Evolutionary conservation across 176 grass and related monocot species (phyloP).

Genomic region (Poa pratensis): DNA sequence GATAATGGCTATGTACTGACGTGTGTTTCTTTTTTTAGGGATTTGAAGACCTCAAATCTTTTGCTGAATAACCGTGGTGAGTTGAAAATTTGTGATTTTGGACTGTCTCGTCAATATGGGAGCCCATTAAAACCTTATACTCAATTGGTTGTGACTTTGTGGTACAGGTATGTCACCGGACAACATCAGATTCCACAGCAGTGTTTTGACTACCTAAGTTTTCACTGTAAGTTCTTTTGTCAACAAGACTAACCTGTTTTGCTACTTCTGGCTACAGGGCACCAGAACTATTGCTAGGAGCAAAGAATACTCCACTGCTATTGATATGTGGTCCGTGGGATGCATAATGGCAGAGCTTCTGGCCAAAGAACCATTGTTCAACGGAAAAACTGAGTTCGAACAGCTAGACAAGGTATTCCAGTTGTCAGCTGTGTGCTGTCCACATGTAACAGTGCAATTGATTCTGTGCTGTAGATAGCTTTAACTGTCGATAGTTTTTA

Average conservation of each 20-base stretch:
- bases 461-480: slow-evolving; percentile 21
- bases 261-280: slow-evolving; percentile 61
- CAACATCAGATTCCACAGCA: slow-evolving; percentile 55
- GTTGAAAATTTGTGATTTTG: slow-evolving; percentile 99
- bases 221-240: slow-evolving; percentile 37
- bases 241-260: slow-evolving; percentile 19
- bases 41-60: slow-evolving; percentile 95
- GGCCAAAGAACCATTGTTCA: slow-evolving; percentile 95
- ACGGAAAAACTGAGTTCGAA: slow-evolving; percentile 87
- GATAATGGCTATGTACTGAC: slow-evolving; percentile 33
- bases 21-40: slow-evolving; percentile 46
- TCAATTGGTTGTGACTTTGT: slow-evolving; percentile 99
- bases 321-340: slow-evolving; percentile 99
- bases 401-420: slow-evolving; percentile 88
- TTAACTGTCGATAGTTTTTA: not conserved
- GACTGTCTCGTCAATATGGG: slow-evolving; percentile 97
- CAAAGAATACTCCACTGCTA: slow-evolving; percentile 98
- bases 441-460: not conserved
- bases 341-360: slow-evolving; percentile 99
- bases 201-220: slow-evolving; percentile 49
- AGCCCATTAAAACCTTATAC: slow-evolving; percentile 94
- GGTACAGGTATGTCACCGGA: slow-evolving; percentile 84
- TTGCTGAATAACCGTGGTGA: slow-evolving; percentile 95
- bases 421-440: slow-evolving; percentile 5
- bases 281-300: slow-evolving; percentile 89